phyloP scores from a whole-genome alignment of 116 monocot genomes.

The Cymodocea nodosa region DNA sequence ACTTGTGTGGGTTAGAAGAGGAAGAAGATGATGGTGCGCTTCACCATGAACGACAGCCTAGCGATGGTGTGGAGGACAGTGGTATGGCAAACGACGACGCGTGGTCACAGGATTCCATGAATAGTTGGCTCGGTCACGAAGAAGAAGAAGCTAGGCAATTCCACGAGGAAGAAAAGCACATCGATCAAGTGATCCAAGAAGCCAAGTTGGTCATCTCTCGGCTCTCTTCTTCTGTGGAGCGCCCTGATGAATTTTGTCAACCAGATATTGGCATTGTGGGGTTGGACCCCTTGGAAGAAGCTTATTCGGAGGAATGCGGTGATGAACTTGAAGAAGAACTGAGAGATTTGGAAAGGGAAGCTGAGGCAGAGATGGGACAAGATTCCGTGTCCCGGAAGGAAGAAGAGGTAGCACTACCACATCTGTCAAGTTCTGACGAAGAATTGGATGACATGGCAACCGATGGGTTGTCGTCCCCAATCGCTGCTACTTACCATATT shows the following conservation, averaged over 20 bases:
- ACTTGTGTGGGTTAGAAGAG: constrained; percentile 13
- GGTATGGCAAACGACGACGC: neutral
- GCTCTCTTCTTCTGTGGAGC: neutral
- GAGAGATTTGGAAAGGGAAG: neutral
- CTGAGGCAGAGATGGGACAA: neutral
- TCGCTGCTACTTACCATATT: neutral
- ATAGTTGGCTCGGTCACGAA: neutral
- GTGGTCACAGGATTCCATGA: neutral
- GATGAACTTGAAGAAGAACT: neutral
- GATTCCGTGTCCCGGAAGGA: neutral
- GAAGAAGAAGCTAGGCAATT: neutral
- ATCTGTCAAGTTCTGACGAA: neutral
- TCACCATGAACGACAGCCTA: neutral
- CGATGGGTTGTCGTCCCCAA: neutral
- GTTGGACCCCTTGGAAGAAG: neutral
- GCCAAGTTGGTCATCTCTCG: constrained; percentile 5
- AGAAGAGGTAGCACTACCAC: neutral
- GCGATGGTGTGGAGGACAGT: neutral
- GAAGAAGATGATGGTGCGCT: neutral
- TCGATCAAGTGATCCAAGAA: constrained; percentile 1
- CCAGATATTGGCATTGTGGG: neutral
- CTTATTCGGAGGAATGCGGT: neutral
- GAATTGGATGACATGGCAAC: neutral
- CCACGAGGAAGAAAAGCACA: neutral
- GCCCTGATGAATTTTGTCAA: neutral